phyloP scores from a whole-genome alignment of 768 basidiomycete species.

The Naganishia randhawae region DNA sequence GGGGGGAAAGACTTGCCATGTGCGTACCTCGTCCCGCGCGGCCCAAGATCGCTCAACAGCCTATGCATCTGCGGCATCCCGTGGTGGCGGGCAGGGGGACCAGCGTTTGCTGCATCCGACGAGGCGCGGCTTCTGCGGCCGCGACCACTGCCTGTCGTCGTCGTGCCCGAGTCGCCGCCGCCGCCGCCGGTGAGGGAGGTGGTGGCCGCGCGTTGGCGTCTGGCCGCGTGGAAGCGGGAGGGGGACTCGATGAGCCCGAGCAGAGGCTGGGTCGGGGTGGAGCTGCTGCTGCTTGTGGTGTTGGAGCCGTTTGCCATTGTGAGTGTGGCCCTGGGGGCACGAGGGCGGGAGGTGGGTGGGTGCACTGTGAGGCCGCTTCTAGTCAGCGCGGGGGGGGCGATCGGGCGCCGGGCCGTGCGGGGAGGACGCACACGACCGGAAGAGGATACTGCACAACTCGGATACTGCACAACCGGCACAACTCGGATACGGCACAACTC shows the following conservation, averaged over 20 bases:
- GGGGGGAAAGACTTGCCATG: no score
- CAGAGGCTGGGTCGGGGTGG: not conserved
- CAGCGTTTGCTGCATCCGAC: slow-evolving; percentile 1
- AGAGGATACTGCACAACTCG: not conserved
- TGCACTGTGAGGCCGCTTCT: not conserved
- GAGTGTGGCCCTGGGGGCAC: not conserved
- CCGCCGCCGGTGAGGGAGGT: slow-evolving; percentile 1
- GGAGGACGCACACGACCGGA: not conserved
- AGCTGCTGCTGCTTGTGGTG: not conserved
- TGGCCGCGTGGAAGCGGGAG: not conserved
- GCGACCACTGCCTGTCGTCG: no score
- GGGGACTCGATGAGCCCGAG: not conserved
- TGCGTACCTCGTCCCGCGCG: not conserved
- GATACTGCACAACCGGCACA: no score
- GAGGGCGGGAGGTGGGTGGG: not conserved
- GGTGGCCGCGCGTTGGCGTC: slow-evolving; percentile 13
- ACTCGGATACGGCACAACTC: no score
- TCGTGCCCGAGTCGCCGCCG: no score
- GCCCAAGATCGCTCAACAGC: not conserved
- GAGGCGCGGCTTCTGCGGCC: slow-evolving; percentile 13
- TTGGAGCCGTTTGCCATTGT: not conserved
- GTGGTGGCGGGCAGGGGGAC: not conserved
- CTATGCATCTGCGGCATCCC: not conserved
- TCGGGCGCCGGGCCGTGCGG: no score
- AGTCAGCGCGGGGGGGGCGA: no score